Conservation (phyloP, 129 eudicot species). For the Chrysanthemum lavandulifolium region DNA sequence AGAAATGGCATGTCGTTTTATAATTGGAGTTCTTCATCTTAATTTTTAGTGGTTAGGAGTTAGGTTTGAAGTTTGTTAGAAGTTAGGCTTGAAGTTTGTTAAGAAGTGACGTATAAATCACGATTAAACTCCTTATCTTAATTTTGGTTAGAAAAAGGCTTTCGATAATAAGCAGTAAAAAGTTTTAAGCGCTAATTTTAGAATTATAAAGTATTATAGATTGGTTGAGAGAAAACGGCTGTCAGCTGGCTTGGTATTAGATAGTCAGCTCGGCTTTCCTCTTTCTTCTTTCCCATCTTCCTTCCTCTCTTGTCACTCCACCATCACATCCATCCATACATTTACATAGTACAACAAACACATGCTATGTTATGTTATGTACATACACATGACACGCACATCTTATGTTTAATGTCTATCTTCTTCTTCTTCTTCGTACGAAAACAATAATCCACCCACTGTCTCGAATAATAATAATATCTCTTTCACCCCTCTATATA, state of each 20-base stretch:
- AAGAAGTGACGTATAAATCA: too few relatives aligned
- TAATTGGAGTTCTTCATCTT: too few relatives aligned
- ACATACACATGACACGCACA: conserved; percentile 7
- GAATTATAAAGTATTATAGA: too few relatives aligned
- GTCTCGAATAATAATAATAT: conserved; percentile 2
- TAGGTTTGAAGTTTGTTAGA: too few relatives aligned
- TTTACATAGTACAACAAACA: background rate
- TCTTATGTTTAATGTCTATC: conserved; percentile 24
- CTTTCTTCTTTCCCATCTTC: background rate
- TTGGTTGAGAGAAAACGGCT: conserved; percentile 8
- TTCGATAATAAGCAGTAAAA: too few relatives aligned
- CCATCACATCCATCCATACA: conserved; percentile 8
- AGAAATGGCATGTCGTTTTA: too few relatives aligned
- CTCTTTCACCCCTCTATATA: background rate
- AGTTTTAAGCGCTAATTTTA: too few relatives aligned
- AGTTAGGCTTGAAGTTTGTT: too few relatives aligned
- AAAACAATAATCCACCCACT: background rate
- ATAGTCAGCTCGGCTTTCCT: conserved; percentile 9
- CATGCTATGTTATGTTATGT: background rate
- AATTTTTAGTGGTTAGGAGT: too few relatives aligned
- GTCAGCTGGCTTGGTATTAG: background rate
- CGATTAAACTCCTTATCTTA: too few relatives aligned
- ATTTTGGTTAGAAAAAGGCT: too few relatives aligned
- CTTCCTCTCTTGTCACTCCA: too few relatives aligned
- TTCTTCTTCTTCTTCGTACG: conserved; percentile 37